A percentile compares a stretch with the other conserved stretches of the same genome.
These are phyloP conservation scores for Boletus sp. DNA, from an alignment of 768 basidiomycete genomes.

Conservation along the genomic window DNA sequence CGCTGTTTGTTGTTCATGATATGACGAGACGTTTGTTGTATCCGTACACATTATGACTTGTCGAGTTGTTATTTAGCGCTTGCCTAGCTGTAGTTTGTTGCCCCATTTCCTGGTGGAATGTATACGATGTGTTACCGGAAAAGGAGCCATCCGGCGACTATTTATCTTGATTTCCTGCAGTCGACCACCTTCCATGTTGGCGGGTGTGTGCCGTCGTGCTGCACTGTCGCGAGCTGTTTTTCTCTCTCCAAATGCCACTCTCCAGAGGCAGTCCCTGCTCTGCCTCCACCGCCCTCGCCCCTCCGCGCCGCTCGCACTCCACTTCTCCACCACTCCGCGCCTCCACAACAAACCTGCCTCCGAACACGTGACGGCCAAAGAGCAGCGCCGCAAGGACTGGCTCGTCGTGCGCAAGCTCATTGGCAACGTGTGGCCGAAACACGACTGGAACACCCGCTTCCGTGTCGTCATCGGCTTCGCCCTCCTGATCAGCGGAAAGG, in stretches of 20 bases:
- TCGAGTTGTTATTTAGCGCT: not conserved
- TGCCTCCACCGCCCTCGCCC: slow-evolving; percentile 1
- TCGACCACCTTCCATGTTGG: slow-evolving; percentile 20
- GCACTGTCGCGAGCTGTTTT: slow-evolving; percentile 9
- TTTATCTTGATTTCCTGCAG: too few species aligned
- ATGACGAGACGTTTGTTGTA: not conserved
- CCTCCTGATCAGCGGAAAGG: slow-evolving; percentile 84
- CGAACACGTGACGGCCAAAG: slow-evolving; percentile 23
- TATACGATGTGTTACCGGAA: not conserved
- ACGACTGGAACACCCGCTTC: slow-evolving; percentile 77
- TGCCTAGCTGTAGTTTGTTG: not conserved
- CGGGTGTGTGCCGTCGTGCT: slow-evolving; percentile 22
- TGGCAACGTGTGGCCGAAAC: slow-evolving; percentile 88
- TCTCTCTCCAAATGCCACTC: not conserved
- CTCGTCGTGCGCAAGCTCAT: slow-evolving; percentile 78
- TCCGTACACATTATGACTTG: slow-evolving; percentile 2
- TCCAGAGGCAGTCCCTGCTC: slow-evolving; percentile 9
- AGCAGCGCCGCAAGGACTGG: slow-evolving; percentile 83
- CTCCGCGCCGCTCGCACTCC: not conserved
- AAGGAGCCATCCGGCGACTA: too few species aligned
- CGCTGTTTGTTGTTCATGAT: not conserved
- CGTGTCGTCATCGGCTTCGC: slow-evolving; percentile 82
- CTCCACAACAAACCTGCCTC: slow-evolving; percentile 11
- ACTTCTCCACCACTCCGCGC: slow-evolving; percentile 20
- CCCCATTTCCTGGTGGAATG: not conserved